Base-by-base conservation (phyloP, 148 eudicot genomes). In the Fallopia convolvulus region DNA sequence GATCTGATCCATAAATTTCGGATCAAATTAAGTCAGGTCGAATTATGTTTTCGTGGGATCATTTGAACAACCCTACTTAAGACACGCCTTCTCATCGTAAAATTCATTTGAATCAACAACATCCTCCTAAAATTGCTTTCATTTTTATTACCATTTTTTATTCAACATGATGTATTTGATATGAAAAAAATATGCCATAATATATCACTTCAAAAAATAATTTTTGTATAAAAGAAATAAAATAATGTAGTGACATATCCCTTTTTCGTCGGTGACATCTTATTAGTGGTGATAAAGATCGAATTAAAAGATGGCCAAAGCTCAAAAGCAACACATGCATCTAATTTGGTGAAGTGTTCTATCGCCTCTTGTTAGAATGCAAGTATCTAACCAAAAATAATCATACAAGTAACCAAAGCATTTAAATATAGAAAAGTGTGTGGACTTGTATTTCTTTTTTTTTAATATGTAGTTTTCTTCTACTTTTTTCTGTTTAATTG, bases 291-390 rank as follows among this genome's bases (percentile, higher is more conserved):
- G 44, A 5, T 68, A 68, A 68, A 68, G 72, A 26, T 26, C 30
- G 30, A 68, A 2, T 3, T 36, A 68, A 68, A 68, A 68, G 72
- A 68, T 14, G 10, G 72, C 44, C 36, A 68, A 65, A 63, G 70
- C 70, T 40, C 70, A 26, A 63, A 66, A 68, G 46, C 46, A 68
- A 68, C 9, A 33, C 21, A 68, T 68, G 32, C 9, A 21, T 21
- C 21, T 32, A 30, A 65, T 68, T 68, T 36, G 72, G 72, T 68
- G 72, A 15, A 68, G 44, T 14, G 72, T 68, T 36, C 3, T 68
- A 33, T 68, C 72, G 44, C 46, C 72, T 33, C 72, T 36, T 14
- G 72, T 68, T 68, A 36, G 46, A 68, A 68, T 68, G 44, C 72
- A 68, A 33, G 72, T 68, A 68, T 68, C 72, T 68, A 52, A 52